Percentiles rank a stretch among this genome's conserved stretches.
Conservation (phyloP, 73 alveolate species). For the Diophrys appendiculata region DNA sequence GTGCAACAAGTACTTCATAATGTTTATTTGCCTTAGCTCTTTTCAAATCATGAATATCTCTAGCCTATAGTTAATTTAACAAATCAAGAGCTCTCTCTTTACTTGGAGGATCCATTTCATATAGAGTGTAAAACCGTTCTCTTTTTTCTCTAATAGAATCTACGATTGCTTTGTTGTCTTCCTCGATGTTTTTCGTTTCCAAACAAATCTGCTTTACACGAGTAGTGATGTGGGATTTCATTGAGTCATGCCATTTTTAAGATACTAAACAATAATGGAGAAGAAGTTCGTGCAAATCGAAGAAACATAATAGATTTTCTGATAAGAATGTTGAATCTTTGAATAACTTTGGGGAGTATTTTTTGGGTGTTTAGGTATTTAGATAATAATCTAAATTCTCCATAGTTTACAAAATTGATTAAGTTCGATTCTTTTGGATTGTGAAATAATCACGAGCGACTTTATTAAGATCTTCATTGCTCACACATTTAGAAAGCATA, state of each 20-base stretch:
- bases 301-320: no score
- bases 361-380: background rate
- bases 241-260: slow-evolving; percentile 7
- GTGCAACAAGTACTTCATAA: slow-evolving; percentile 74
- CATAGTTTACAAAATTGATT: background rate
- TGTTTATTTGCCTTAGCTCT: slow-evolving; percentile 63
- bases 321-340: background rate
- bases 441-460: no score
- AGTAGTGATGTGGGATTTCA: slow-evolving; percentile 24
- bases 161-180: slow-evolving; percentile 63
- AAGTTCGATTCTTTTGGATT: background rate
- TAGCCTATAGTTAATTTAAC: slow-evolving; percentile 43
- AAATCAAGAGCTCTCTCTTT: slow-evolving; percentile 74
- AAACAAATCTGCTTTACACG: slow-evolving; percentile 39
- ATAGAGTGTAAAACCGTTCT: slow-evolving; percentile 53
- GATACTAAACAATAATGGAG: background rate
- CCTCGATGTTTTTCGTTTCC: slow-evolving; percentile 73
- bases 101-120: slow-evolving; percentile 71
- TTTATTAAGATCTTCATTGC: no score
- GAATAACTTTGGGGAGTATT: background rate
- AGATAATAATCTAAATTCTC: background rate
- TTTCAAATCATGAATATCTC: slow-evolving; percentile 69
- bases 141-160: slow-evolving; percentile 69
- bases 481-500: no score
- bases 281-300: no score